Conservation (phyloP, 2,329 filamentous ascomycete genomes). For the Ploettnerulaceae sp. region DNA sequence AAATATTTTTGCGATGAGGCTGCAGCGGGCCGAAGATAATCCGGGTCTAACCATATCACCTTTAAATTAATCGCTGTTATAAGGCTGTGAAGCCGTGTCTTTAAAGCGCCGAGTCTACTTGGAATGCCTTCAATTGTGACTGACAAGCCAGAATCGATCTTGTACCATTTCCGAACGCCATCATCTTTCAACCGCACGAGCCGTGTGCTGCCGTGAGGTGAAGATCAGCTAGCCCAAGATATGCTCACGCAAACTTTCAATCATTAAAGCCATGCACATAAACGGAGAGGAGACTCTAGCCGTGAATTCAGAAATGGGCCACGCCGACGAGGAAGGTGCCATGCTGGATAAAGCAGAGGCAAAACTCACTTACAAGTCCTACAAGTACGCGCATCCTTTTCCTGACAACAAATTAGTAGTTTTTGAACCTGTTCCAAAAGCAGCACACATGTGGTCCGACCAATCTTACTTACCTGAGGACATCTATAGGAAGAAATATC, state of each 20-base stretch:
- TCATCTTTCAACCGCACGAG: too few relatives aligned
- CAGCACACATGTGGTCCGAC: too few relatives aligned
- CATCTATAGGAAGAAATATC: constrained; percentile 89
- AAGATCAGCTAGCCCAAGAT: too few relatives aligned
- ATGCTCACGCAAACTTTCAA: neutral
- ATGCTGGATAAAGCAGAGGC: constrained; percentile 22
- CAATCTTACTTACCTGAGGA: too few relatives aligned
- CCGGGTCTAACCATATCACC: neutral
- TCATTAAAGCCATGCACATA: constrained; percentile 12
- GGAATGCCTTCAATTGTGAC: constrained; percentile 5
- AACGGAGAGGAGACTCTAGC: constrained; percentile 11
- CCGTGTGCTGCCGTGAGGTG: too few relatives aligned
- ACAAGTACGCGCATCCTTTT: constrained; percentile 34
- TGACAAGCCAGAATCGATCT: too few relatives aligned
- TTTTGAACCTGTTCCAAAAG: too few relatives aligned
- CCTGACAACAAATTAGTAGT: too few relatives aligned
- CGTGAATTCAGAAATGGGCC: constrained; percentile 16
- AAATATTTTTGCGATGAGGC: constrained; percentile 10
- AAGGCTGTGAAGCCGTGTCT: neutral
- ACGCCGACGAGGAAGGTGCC: constrained; percentile 9
- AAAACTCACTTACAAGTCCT: constrained; percentile 36
- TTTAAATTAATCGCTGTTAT: neutral
- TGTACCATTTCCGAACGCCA: too few relatives aligned
- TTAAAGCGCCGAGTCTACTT: neutral
- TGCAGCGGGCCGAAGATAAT: neutral